Evolutionary conservation across 2,329 filamentous ascomycete genomes (phyloP), one percentile per base, ranked within the genome.

Genomic region (Ploettnerulaceae sp.): DNA sequence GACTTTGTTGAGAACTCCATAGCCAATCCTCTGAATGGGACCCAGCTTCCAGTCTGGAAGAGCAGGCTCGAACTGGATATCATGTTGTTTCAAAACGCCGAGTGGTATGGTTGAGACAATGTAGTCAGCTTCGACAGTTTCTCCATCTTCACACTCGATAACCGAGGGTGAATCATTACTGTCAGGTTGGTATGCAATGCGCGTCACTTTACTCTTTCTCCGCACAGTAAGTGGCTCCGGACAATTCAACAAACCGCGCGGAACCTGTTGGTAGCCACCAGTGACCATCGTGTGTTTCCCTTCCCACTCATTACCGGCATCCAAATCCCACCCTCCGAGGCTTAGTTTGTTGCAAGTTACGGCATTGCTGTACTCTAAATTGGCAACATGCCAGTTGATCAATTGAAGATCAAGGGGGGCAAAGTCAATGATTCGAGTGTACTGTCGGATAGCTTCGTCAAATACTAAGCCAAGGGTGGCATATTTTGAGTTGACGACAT

Each of bases 351-450:
- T 83, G 45, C 95, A 81, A 55, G 89, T 94, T 2, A 83, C 87
- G 2, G 93, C 93, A 65, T 97, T 98, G 53, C 91, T 94, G 63
- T 98, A 98, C 66, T 98, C 93, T 11, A 98, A 75, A 62, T 98
- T 98, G 55, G 94, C 94, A 65, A 96, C 86, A 66, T 98, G 94
- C 93, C 93, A 98, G 62, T 96, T 98, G 61, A 97, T 76, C 12
- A 98, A 73, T 35, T 93, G 81, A 66, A 95, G 83, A 61, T 98
- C 93, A 62, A 89, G 86, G 1, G 90, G 79, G 11, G 82, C 87
- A 42, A 98, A 70, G 48, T 95, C 84, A 21, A 97, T 76, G 38
- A 98, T 77, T 24, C 77, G 74, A 60, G 86, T 84, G 64, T 95
- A 98, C 64, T 97, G 90, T 14, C 76, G 76, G 50, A 98, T 82